These are phyloP conservation scores for Phialemonium atrogriseum DNA, from an alignment of 2,329 filamentous ascomycete species.

Conservation along the genomic window DNA sequence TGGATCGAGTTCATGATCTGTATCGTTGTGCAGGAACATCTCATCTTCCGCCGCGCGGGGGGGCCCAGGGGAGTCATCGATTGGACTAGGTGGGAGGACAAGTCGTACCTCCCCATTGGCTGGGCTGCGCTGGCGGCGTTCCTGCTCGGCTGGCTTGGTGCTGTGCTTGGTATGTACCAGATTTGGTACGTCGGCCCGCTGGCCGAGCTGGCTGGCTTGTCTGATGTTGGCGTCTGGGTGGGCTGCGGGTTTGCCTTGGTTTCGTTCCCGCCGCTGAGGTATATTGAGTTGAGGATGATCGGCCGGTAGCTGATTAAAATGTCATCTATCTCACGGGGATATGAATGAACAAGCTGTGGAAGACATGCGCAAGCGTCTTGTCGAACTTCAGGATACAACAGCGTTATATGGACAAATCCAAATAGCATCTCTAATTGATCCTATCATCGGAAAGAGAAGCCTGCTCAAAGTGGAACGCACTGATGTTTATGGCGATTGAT, in stretches of 20 bases:
- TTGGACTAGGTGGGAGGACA: conserved; percentile 54
- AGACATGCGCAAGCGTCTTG: too few species aligned
- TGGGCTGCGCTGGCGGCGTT: conserved; percentile 54
- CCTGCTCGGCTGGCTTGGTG: conserved; percentile 55
- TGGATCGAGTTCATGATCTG: conserved; percentile 60
- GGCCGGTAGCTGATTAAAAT: too few species aligned
- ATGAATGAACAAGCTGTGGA: too few species aligned
- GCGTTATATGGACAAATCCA: too few species aligned
- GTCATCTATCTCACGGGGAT: too few species aligned
- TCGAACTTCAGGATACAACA: too few species aligned
- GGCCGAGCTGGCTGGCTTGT: conserved; percentile 12
- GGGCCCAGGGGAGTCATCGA: conserved; percentile 13
- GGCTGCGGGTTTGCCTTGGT: conserved; percentile 14
- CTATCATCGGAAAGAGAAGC: too few species aligned
- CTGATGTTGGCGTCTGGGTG: conserved; percentile 18
- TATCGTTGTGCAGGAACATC: conserved; percentile 52
- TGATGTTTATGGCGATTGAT: too few species aligned
- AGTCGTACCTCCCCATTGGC: conserved; percentile 50
- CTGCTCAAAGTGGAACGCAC: too few species aligned
- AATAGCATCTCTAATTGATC: too few species aligned
- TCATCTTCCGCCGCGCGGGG: conserved; percentile 45
- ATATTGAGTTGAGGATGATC: conserved; percentile 13
- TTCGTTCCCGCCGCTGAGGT: conserved; percentile 14
- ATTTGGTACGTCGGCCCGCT: conserved; percentile 58
- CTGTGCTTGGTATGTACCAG: conserved; percentile 61